phyloP scores from a whole-genome alignment of 352 stramenopile species.

The Pythium inflatum region DNA sequence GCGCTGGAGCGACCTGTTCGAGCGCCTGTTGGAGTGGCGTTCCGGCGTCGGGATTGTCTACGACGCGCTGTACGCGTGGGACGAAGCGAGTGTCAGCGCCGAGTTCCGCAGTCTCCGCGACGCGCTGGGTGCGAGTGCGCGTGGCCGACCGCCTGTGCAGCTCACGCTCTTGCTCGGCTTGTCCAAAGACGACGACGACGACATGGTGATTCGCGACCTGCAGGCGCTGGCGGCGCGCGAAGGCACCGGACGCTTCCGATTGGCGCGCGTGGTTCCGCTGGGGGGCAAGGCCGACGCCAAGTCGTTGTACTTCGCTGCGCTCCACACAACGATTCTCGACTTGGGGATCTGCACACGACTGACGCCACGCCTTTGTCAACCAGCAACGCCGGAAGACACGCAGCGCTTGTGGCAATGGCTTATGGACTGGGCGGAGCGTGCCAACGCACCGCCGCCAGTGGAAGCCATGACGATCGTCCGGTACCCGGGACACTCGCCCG shows the following conservation, averaged over 20 bases:
- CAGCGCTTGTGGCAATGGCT: conserved; percentile 13
- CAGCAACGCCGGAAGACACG: background rate
- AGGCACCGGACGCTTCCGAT: background rate
- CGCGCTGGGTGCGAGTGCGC: background rate
- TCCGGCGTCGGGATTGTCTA: conserved; percentile 9
- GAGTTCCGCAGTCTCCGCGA: background rate
- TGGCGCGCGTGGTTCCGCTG: background rate
- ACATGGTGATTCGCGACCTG: conserved; percentile 4
- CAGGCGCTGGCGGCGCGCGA: conserved; percentile 3
- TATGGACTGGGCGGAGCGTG: conserved; percentile 11
- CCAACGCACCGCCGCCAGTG: background rate
- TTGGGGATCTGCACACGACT: background rate
- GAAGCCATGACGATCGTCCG: background rate
- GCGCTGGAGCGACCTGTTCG: background rate
- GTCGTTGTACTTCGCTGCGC: background rate
- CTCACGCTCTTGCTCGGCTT: conserved; percentile 18
- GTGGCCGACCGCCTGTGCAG: background rate
- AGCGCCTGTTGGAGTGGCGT: background rate
- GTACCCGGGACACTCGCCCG: background rate
- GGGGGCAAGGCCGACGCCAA: background rate
- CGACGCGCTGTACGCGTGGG: conserved; percentile 17
- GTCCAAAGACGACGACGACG: background rate
- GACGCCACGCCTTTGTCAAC: background rate
- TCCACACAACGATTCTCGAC: conserved; percentile 4
- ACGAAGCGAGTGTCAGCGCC: background rate